These are phyloP conservation scores for Biscogniauxia marginata DNA, from an alignment of 2,329 filamentous ascomycete genomes.

Conservation along the genomic window DNA sequence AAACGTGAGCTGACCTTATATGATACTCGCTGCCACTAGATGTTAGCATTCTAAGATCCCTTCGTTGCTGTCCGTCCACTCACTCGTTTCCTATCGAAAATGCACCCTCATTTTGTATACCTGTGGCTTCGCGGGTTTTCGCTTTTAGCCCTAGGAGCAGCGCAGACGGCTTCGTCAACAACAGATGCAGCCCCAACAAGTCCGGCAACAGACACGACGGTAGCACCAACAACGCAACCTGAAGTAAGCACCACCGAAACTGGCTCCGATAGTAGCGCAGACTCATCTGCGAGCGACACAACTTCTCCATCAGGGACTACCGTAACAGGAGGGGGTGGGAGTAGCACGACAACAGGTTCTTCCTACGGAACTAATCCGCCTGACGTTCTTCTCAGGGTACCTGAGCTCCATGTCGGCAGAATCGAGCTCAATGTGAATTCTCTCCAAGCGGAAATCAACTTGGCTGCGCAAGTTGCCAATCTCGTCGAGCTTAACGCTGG, in stretches of 20 bases:
- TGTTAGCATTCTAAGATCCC: slow-evolving; percentile 1
- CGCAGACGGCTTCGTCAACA: slow-evolving; percentile 34
- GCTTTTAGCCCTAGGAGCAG: slow-evolving; percentile 29
- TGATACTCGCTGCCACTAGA: slow-evolving; percentile 14
- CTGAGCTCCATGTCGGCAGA: slow-evolving; percentile 55
- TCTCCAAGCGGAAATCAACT: slow-evolving; percentile 56
- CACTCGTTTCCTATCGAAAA: slow-evolving; percentile 17
- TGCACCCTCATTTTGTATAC: slow-evolving; percentile 21
- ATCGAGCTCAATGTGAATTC: slow-evolving; percentile 62
- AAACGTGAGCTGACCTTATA: slow-evolving; percentile 14
- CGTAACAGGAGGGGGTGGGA: slow-evolving; percentile 18
- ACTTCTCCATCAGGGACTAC: slow-evolving; percentile 19
- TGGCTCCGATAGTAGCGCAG: neutral
- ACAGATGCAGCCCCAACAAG: slow-evolving; percentile 16
- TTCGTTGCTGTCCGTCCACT: slow-evolving; percentile 16
- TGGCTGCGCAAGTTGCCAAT: slow-evolving; percentile 58
- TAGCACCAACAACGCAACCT: slow-evolving; percentile 10
- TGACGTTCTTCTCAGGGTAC: slow-evolving; percentile 58
- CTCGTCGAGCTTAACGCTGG: slow-evolving; percentile 56
- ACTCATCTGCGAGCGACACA: slow-evolving; percentile 10
- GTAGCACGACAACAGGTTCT: slow-evolving; percentile 20
- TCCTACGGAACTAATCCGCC: slow-evolving; percentile 40
- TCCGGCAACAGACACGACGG: slow-evolving; percentile 11
- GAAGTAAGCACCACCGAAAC: slow-evolving; percentile 6
- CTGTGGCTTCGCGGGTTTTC: slow-evolving; percentile 31